Evolutionary conservation across 768 basidiomycete species (phyloP), one percentile per base, ranked within the genome.

Genomic region (Harrya chromipes): DNA sequence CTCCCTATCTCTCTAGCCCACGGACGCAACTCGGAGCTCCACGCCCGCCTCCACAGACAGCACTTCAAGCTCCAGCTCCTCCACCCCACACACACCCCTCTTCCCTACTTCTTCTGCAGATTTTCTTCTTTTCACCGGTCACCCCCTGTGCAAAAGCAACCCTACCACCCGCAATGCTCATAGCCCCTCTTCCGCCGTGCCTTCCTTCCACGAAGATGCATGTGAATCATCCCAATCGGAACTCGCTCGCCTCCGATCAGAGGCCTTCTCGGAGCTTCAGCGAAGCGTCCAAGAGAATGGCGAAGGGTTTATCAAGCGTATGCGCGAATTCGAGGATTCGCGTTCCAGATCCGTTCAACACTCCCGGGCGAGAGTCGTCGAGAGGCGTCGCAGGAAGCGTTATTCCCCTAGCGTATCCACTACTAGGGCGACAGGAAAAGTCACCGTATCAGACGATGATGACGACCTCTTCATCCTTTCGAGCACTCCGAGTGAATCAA

Each of bases 311-410:
- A 76, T 89, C 12, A 77, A 73, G 48, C 81, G 83, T 44, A 88
- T 89, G 86, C 83, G 83, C 47, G 81, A 86, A 55, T 84, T 82
- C 61, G 86, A 88, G 64, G 67, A 73, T 42, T 72, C 74, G 21
- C 72, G 80, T 47, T 76, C 76, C 33, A 68, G 69, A 50, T 69
- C 70, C 29, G 69, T 64, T 43, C 61, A 67, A 13, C 66, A 70
- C 48, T 65, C 65, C 31, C 73, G 72, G 37, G 65, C 70, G 46
- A 74, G 72, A 43, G 71, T 72, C 19, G 50, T 67, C 21, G 71
- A 73, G 49, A 72, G 67, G 59, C 71, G 75, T 52, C 73, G 73
- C 16, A 73, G 69, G 56, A 77, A 76, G 58, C 70, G 72, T 27
- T 60, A 68, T 16, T 64, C 65, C 23, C 61, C 67, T 7, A 59